Conservation (phyloP, 2,329 filamentous ascomycete species). For the Fusarium newnesense region DNA sequence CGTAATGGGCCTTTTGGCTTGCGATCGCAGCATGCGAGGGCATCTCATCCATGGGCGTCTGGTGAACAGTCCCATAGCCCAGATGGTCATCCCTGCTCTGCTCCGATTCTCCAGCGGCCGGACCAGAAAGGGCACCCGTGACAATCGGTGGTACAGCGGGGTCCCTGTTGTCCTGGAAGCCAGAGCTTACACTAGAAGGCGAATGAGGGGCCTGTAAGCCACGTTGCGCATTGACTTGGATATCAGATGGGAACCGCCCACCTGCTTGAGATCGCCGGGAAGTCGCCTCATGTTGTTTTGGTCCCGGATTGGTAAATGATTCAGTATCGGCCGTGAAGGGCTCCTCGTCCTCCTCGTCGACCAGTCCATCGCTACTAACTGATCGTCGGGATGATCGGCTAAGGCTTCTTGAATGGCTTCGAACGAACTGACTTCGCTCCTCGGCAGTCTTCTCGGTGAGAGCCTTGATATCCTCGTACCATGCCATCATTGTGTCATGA, state of each 20-base stretch:
- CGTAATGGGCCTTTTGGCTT: slow-evolving; percentile 61
- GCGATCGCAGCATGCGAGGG: slow-evolving; percentile 63
- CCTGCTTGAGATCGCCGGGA: slow-evolving; percentile 84
- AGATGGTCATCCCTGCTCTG: slow-evolving; percentile 49
- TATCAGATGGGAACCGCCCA: slow-evolving; percentile 95
- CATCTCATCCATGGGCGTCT: slow-evolving; percentile 58
- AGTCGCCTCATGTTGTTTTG: slow-evolving; percentile 60
- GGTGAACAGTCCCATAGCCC: slow-evolving; percentile 59
- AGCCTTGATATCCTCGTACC: slow-evolving; percentile 92
- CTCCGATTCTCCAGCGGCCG: slow-evolving; percentile 43
- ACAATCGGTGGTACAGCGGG: slow-evolving; percentile 69
- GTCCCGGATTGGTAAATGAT: slow-evolving; percentile 56
- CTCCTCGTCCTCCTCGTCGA: slow-evolving; percentile 77
- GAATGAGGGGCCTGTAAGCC: slow-evolving; percentile 83
- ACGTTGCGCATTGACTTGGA: slow-evolving; percentile 81
- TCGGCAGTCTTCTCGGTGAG: slow-evolving; percentile 90
- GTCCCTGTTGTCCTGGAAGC: slow-evolving; percentile 61
- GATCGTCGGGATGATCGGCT: slow-evolving; percentile 74
- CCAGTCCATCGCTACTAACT: slow-evolving; percentile 79
- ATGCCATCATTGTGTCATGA: slow-evolving; percentile 96
- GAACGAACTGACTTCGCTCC: slow-evolving; percentile 88
- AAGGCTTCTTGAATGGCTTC: slow-evolving; percentile 80
- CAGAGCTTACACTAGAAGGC: slow-evolving; percentile 84
- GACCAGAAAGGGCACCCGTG: slow-evolving; percentile 61
- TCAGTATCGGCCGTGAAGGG: slow-evolving; percentile 67